Evolutionary conservation across 495 filamentous ascomycete genomes (phyloP), one percentile per base, ranked within the genome.

Genomic region (Lindgomyces ingoldianus): DNA sequence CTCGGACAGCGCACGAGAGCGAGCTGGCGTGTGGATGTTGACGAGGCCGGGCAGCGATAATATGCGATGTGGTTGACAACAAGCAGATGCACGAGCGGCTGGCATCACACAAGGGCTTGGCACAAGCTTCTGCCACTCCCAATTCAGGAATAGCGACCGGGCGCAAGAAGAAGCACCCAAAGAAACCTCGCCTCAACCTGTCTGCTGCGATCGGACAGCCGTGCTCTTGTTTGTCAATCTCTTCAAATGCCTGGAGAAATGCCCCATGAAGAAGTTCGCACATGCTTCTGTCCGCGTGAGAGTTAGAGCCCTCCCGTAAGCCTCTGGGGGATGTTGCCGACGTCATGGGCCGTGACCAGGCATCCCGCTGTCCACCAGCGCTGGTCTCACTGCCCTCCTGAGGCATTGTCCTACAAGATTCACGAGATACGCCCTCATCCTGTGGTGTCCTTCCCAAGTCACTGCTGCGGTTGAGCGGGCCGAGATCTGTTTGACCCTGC

Each of bases 1-100:
- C 10, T 22, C n/a, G 51, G 22, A 18, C 29, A 24, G 18, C 49
- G 49, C 27, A 33, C 27, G 33, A 39, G 33, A 39, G 51, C 26
- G n/a, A 26, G 25, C 10, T 18, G 26, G 19, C 54, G 33, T 18
- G 33, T 45, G 11, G 61, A 47, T 57, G 54, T 57, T 26, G 61
- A 44, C 24, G 46, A 14, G 52, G 52, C n/a, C 18, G 24, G 27
- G 51, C 33, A 22, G 61, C 46, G 61, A 64, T 64, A 64, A 64
- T 56, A 64, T 57, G 51, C 61, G 52, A 57, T 57, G 61, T 64
- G 4, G 51, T 64, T 46, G 42, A 33, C 48, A 55, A 49, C 61
- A 64, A 55, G 39, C 53, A 25, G 44, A 2, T 39, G 33, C 33
- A 39, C 33, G 33, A 39, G 30, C 53, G 10, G 30, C 18, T 47